phyloP scores from a whole-genome alignment of 1,139 yeast species.

The Lodderomyces pseudojiufengensis region DNA sequence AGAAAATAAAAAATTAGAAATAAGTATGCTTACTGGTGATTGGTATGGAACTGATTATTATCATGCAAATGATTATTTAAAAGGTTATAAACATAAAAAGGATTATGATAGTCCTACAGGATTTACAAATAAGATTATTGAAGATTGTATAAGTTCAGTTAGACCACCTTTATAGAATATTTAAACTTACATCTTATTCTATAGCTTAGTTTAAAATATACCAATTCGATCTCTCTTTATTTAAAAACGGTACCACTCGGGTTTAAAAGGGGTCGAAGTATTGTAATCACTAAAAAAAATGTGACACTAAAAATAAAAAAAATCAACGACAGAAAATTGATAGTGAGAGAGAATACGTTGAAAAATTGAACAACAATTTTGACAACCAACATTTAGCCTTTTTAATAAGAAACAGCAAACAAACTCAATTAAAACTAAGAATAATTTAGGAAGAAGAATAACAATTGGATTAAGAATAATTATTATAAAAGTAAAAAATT shows the following conservation, averaged over 20 bases:
- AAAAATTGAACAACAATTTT: no score
- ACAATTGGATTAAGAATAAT: no score
- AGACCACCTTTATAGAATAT: constrained; percentile 41
- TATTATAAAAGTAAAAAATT: no score
- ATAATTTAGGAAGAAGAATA: not conserved
- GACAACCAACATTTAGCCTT: no score
- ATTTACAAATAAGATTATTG: constrained; percentile 33
- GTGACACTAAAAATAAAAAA: no score
- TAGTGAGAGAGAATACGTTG: no score
- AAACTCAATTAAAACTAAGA: not conserved
- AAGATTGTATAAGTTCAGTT: constrained; percentile 35
- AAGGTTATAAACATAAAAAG: constrained; percentile 16
- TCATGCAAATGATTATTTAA: constrained; percentile 31
- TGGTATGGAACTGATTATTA: constrained; percentile 47
- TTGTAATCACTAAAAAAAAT: no score
- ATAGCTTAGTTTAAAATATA: not conserved
- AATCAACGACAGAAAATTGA: no score
- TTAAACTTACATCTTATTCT: not conserved
- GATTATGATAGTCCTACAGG: constrained; percentile 33
- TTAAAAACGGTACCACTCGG: no score
- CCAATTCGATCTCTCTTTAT: no score
- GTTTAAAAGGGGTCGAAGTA: no score
- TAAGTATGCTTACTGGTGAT: constrained; percentile 41
- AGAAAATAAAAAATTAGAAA: constrained; percentile 20
- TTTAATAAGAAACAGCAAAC: not conserved